Base-by-base conservation (phyloP, 1,284 basidiomycete genomes). In the Takashimella tepidaria region DNA sequence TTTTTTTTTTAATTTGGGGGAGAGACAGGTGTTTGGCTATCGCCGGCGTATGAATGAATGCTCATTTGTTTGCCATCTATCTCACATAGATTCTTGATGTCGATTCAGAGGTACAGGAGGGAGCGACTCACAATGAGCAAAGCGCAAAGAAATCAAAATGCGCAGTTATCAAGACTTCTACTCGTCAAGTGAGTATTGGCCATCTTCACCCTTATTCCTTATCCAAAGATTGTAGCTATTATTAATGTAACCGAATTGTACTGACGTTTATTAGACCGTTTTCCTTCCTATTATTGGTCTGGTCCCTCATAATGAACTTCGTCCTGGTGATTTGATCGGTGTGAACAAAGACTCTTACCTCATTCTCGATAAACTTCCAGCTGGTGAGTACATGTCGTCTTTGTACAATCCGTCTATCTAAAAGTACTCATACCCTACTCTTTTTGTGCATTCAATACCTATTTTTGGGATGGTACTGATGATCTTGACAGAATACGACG, bases 311-410 rank as follows among this genome's bases (percentile, higher is more conserved):
- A 88, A 95, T 54, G 80, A 90, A 66, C 84, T 99, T 54, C 84
- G 82, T 66, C 95, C 95, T 2, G 83, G 88, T 44, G 96, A 98
- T 77, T 82, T 99, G 53, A 96, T 99, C 66, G 95, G 95, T 60
- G 95, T 98, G 49, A 98, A 99, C 80, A 99, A 99, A 76, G 95
- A 98, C 75, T 97, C 92, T n/a, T 98, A 98, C 72, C 84, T 99
- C 58, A 84, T 98, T 44, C 83, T 99, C 25, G 95, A 98, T 76
- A 95, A 84, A 47, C 77, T 89, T 3, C 86, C 86, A 5, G 73
- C 68, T 16, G 74, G 74, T 74, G 16, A 51, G 72, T 59, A 45
- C 41, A 13, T 10, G 42, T 10, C 21, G 8, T 8, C 8, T n/a
- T n/a, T 43, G 12, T 21, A 20, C 42, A 43, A 43, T 43, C n/a